These are phyloP conservation scores for Coemansia sp. DNA, from an alignment of 192 early-diverging fungal genomes.

Conservation along the genomic window DNA sequence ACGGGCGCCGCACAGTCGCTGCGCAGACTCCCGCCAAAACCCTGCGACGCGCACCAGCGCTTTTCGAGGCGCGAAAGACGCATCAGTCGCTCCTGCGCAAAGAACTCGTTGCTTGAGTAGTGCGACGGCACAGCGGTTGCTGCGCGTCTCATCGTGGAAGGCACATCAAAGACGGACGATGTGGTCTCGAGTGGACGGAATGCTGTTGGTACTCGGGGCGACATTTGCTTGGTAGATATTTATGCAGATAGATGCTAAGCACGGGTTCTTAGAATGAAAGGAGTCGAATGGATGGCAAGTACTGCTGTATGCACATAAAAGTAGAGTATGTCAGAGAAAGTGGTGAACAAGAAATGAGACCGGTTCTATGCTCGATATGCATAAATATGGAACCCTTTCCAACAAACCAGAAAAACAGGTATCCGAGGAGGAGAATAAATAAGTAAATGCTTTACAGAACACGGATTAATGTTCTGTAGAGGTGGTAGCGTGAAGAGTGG, in stretches of 20 bases:
- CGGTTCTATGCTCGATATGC: constrained; percentile 6
- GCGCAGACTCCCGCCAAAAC: constrained; percentile 13
- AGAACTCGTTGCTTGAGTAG: constrained; percentile 15
- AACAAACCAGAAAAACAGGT: constrained; percentile 10
- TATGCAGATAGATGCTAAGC: constrained; percentile 2
- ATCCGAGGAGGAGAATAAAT: constrained; percentile 3
- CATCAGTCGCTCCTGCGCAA: constrained; percentile 36
- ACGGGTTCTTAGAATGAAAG: background rate
- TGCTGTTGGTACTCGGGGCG: constrained; percentile 46
- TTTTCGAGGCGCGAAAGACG: constrained; percentile 44
- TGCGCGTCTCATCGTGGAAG: constrained; percentile 28
- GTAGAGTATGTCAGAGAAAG: background rate
- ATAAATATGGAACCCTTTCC: constrained; percentile 1
- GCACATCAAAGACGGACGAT: constrained; percentile 18
- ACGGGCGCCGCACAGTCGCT: constrained; percentile 41
- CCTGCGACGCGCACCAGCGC: constrained; percentile 41
- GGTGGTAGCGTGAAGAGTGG: background rate
- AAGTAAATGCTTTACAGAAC: background rate
- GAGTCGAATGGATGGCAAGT: background rate
- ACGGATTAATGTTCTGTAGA: background rate
- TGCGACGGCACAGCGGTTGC: constrained; percentile 37
- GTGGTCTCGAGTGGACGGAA: constrained; percentile 53
- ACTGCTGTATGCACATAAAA: constrained; percentile 18
- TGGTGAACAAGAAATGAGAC: background rate
- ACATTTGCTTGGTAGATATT: constrained; percentile 22